Conservation (phyloP, 2,329 filamentous ascomycete genomes). For the Aschersonia sp. region DNA sequence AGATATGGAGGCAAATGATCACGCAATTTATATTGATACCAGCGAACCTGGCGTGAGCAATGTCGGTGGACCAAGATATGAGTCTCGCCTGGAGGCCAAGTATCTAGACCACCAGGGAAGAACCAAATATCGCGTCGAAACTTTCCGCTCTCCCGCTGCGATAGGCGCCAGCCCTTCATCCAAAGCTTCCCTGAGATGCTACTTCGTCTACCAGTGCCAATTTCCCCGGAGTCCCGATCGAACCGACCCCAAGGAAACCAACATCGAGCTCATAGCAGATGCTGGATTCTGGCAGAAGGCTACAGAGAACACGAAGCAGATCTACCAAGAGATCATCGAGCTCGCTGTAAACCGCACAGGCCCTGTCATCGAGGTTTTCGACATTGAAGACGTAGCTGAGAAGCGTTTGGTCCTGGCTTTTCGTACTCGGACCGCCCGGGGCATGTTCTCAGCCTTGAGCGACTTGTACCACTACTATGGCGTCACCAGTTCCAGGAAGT, state of each 20-base stretch:
- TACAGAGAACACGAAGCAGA: constrained; percentile 84
- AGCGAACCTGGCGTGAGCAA: constrained; percentile 75
- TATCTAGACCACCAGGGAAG: constrained; percentile 73
- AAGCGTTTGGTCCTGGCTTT: constrained; percentile 93
- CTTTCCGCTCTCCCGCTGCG: constrained; percentile 80
- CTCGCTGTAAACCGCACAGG: constrained; percentile 73
- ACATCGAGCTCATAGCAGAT: constrained; percentile 83
- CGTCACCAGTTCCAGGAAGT: constrained; percentile 89
- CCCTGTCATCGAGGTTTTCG: constrained; percentile 94
- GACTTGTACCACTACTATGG: constrained; percentile 99
- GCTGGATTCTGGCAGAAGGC: constrained; percentile 92
- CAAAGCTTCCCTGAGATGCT: constrained; percentile 81
- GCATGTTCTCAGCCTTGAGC: constrained; percentile 87
- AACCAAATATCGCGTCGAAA: constrained; percentile 83
- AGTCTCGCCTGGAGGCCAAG: constrained; percentile 86
- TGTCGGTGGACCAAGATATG: constrained; percentile 73
- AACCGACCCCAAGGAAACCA: constrained; percentile 65
- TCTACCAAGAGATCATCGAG: constrained; percentile 89
- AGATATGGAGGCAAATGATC: constrained; percentile 88
- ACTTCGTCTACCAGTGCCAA: constrained; percentile 95
- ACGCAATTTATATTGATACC: constrained; percentile 97
- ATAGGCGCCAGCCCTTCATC: constrained; percentile 53
- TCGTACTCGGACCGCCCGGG: constrained; percentile 80
- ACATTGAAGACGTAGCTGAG: constrained; percentile 81
- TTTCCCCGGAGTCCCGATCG: constrained; percentile 64